These are phyloP conservation scores for Catharanthus roseus DNA, from an alignment of 257 asterid genomes.

Conservation along the genomic window DNA sequence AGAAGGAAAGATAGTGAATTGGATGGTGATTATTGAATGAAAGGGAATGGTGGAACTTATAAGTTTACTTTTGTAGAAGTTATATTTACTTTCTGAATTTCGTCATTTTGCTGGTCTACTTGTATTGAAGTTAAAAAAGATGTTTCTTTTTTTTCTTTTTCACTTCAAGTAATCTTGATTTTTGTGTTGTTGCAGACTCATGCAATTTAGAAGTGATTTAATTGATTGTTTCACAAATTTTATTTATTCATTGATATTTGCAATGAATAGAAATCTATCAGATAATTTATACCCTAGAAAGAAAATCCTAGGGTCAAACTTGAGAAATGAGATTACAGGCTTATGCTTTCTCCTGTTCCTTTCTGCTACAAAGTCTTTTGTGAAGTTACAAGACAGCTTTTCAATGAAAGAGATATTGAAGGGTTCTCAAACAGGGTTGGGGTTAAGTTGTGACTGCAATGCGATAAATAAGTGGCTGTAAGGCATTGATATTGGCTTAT, in stretches of 20 bases:
- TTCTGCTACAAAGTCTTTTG: background rate
- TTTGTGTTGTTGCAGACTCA: background rate
- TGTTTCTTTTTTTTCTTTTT: background rate
- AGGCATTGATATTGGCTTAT: background rate
- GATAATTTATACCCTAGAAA: background rate
- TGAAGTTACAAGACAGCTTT: background rate
- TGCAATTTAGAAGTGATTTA: constrained; percentile 6
- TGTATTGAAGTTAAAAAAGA: background rate
- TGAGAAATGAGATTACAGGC: background rate
- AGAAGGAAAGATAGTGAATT: background rate
- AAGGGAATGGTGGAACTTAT: background rate
- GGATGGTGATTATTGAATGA: background rate
- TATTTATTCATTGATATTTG: background rate
- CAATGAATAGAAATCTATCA: background rate
- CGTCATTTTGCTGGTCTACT: background rate
- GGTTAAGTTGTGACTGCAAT: background rate
- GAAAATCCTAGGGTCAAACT: background rate
- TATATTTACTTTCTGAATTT: background rate
- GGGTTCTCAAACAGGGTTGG: background rate
- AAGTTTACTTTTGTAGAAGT: background rate
- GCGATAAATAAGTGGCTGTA: background rate
- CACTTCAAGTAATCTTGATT: background rate
- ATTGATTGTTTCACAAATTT: background rate
- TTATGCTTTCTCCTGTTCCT: background rate
- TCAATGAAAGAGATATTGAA: background rate